These are phyloP conservation scores for Chytriomyces sp. DNA, from an alignment of 192 early-diverging fungal genomes.

Conservation along the genomic window DNA sequence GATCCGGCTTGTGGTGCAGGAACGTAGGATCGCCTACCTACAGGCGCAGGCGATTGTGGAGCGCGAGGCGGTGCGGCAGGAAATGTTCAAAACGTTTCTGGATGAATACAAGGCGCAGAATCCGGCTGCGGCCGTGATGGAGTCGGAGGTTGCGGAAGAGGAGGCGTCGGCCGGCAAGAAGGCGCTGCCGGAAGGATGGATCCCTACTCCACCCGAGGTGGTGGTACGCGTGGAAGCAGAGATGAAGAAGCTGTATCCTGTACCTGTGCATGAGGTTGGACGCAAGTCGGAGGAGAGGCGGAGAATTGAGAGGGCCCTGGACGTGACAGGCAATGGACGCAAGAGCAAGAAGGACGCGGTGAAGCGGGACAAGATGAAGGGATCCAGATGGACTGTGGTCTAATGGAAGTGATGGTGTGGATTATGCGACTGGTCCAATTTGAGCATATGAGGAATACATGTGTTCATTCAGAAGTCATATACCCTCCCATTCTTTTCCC, in stretches of 20 bases:
- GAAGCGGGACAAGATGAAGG: slow-evolving; percentile 23
- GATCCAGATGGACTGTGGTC: slow-evolving; percentile 29
- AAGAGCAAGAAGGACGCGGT: not conserved
- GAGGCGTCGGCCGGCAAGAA: not conserved
- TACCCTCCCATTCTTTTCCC: slow-evolving; percentile 78
- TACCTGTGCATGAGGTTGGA: slow-evolving; percentile 32
- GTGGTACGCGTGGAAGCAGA: slow-evolving; percentile 4
- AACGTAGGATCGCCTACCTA: slow-evolving; percentile 48
- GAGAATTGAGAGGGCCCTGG: slow-evolving; percentile 20
- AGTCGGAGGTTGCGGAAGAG: not conserved
- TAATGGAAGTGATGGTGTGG: not conserved
- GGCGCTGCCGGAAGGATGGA: not conserved
- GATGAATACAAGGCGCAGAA: slow-evolving; percentile 6
- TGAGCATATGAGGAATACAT: not conserved
- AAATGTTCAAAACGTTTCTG: slow-evolving; percentile 12
- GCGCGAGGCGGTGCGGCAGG: slow-evolving; percentile 23
- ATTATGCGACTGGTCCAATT: not conserved
- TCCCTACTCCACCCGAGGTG: not conserved
- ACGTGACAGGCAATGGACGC: slow-evolving; percentile 4
- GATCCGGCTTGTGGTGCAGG: slow-evolving; percentile 55
- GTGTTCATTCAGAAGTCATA: slow-evolving; percentile 61
- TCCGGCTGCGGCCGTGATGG: not conserved
- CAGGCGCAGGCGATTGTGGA: slow-evolving; percentile 46
- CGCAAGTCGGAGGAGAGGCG: slow-evolving; percentile 18
- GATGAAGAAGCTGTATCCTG: slow-evolving; percentile 25